Evolutionary conservation across 768 basidiomycete genomes (phyloP), one percentile per base, ranked within the genome.

Genomic region (Boletus barrowsii): DNA sequence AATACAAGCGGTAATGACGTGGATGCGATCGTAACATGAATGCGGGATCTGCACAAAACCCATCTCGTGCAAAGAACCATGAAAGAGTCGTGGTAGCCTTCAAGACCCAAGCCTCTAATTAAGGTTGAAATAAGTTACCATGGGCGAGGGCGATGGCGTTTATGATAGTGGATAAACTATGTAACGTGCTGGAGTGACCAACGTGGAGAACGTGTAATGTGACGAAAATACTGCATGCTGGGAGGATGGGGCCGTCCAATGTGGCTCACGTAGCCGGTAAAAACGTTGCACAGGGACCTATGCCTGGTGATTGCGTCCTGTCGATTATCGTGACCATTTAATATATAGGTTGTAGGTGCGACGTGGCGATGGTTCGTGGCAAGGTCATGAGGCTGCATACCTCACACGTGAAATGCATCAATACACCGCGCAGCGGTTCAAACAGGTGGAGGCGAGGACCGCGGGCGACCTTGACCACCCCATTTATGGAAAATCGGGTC

Each of bases 401-500:
- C 13, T 42, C 32, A 24, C 11, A 36, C 44, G 22, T 48, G 37
- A 43, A 46, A 39, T 3, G 32, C 32, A 33, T 39, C 42, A 17
- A 47, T 36, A 26, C 13, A 15, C 47, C 41, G 26, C 54, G 20
- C 41, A 26, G 43, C 48, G 46, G 18, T 30, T 68, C 49, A 67
- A 40, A 57, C 59, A 22, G 60, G 58, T 2, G 66, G 39, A 24
- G 61, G 41, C 14, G 62, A 61, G 17, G 59, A 35, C 20, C 50
- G 56, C 15, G 24, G 3, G n/a, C 58, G 62, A 43, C 56, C 24
- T 30, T 55, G 55, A 4, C 52, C 57, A 36, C 71, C 63, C 73
- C 73, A 72, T 60, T 59, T 68, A 42, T 55, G 57, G 57, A 71
- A 73, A 24, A 73, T 70, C 3, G 75, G 76, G 62, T 95, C 91